phyloP scores from a whole-genome alignment of 805 yeast species.

The Komagataella pseudopastoris region DNA sequence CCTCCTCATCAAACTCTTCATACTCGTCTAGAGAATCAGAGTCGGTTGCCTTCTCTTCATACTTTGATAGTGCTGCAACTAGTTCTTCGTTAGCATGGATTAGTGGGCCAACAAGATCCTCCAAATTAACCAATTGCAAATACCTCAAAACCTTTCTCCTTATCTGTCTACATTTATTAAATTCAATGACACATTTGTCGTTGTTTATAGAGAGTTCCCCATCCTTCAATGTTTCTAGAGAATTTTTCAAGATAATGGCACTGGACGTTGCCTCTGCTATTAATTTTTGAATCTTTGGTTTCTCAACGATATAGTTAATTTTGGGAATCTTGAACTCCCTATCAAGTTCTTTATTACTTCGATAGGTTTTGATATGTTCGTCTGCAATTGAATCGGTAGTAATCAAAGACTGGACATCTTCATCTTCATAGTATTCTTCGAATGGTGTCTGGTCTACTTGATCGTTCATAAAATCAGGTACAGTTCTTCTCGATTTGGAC shows the following conservation, averaged over 20 bases:
- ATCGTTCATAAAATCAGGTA: slow-evolving; percentile 35
- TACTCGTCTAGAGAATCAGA: slow-evolving; percentile 19
- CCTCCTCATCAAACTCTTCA: slow-evolving; percentile 27
- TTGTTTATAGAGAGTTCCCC: slow-evolving; percentile 53
- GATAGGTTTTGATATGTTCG: slow-evolving; percentile 4
- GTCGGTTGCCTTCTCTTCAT: slow-evolving; percentile 28
- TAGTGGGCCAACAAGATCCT: slow-evolving; percentile 78
- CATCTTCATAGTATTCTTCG: slow-evolving; percentile 17
- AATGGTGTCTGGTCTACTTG: slow-evolving; percentile 31
- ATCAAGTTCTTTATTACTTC: slow-evolving; percentile 23
- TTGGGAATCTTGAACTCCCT: slow-evolving; percentile 48
- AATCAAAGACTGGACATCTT: slow-evolving; percentile 3
- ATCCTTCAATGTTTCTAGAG: slow-evolving; percentile 27
- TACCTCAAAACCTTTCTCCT: slow-evolving; percentile 73
- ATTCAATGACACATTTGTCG: slow-evolving; percentile 42
- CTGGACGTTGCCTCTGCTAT: slow-evolving; percentile 68
- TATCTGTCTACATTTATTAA: slow-evolving; percentile 60
- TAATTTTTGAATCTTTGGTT: slow-evolving; percentile 52
- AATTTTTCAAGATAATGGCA: slow-evolving; percentile 56
- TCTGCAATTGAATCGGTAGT: slow-evolving; percentile 4
- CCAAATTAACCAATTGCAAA: slow-evolving; percentile 72
- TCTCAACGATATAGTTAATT: slow-evolving; percentile 55
- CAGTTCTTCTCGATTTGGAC: slow-evolving; percentile 7
- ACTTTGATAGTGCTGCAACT: slow-evolving; percentile 56
- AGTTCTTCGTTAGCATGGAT: slow-evolving; percentile 86